Percentiles rank a stretch among this genome's conserved stretches.
phyloP scores from a whole-genome alignment of 345 rosid species.

The Eucalyptus regnans region DNA sequence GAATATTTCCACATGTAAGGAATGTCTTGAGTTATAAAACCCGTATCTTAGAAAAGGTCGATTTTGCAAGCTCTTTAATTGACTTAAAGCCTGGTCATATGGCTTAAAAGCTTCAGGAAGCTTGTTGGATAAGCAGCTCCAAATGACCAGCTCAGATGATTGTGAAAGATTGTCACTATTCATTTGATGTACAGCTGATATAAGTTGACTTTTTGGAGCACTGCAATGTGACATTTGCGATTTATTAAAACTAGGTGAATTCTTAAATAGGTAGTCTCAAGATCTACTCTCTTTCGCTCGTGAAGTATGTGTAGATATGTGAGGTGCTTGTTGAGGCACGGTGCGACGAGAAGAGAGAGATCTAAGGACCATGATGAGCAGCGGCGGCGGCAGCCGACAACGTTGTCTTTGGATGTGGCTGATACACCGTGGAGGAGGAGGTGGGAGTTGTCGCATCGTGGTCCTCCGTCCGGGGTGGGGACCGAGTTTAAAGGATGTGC shows the following conservation, averaged over 20 bases:
- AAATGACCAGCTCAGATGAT: neutral
- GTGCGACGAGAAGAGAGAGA: neutral
- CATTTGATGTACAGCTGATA: neutral
- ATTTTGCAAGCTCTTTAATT: neutral
- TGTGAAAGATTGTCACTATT: neutral
- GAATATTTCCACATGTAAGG: neutral
- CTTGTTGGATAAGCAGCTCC: neutral
- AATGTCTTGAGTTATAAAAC: neutral
- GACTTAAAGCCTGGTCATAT: neutral
- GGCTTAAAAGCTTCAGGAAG: neutral
- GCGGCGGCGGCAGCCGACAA: rapidly evolving
- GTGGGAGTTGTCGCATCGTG: neutral
- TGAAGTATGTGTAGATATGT: neutral
- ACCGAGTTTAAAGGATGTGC: neutral
- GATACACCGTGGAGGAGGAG: neutral
- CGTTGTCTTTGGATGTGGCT: neutral
- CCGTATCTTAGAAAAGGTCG: neutral
- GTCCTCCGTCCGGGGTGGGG: neutral
- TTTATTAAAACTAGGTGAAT: neutral
- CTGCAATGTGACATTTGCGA: neutral
- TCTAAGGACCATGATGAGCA: neutral
- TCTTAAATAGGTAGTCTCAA: neutral
- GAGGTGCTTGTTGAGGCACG: neutral
- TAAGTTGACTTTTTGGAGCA: neutral
- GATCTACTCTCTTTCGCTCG: neutral